These are phyloP conservation scores for Nephromyces sp. DNA, from an alignment of 169 alveolate genomes.

Conservation along the genomic window DNA sequence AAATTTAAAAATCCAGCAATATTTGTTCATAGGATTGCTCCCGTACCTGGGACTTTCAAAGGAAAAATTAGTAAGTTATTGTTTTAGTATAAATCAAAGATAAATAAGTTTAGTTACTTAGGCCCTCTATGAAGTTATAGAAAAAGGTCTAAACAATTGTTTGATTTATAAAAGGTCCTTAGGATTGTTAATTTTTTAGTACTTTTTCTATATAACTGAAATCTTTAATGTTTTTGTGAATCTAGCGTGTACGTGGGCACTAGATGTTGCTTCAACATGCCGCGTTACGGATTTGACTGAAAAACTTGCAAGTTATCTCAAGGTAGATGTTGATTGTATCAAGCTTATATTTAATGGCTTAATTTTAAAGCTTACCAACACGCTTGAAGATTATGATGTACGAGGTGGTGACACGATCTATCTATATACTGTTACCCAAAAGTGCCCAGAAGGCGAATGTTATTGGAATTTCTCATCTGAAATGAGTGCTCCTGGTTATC, in stretches of 20 bases:
- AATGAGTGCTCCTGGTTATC: too few species aligned
- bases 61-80: conserved; percentile 20
- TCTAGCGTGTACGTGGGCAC: conserved; percentile 30
- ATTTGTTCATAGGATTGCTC: conserved; percentile 31
- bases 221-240: neutral
- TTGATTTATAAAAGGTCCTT: neutral
- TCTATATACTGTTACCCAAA: conserved; percentile 15
- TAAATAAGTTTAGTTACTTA: too few species aligned
- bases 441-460: too few species aligned
- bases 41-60: conserved; percentile 30
- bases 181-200: neutral
- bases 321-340: conserved; percentile 3
- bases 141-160: neutral
- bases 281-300: conserved; percentile 17
- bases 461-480: too few species aligned
- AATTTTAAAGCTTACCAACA: conserved; percentile 1
- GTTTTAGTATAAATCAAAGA: neutral
- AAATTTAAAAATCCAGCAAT: conserved; percentile 13
- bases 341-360: conserved; percentile 25
- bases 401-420: conserved; percentile 21
- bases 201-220: neutral
- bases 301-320: neutral
- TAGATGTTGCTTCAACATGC: conserved; percentile 11
- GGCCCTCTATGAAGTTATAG: neutral
- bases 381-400: conserved; percentile 17